phyloP scores from a whole-genome alignment of 2,329 filamentous ascomycete genomes.

The Tolypocladium nubicola region DNA sequence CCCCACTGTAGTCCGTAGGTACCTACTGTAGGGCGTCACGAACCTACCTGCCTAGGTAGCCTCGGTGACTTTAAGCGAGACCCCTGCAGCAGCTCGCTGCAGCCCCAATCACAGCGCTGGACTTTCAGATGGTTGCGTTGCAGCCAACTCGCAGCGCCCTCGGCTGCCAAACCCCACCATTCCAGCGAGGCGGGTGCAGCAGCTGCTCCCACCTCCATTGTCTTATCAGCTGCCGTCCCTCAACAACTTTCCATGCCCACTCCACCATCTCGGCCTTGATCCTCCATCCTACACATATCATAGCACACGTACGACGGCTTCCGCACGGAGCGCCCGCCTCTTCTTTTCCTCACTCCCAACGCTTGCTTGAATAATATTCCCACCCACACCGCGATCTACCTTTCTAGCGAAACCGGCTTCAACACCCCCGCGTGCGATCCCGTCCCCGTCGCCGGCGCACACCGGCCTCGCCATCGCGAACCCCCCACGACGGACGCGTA shows the following conservation, averaged over 20 bases:
- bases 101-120: neutral
- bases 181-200: neutral
- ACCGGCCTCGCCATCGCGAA: neutral
- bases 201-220: neutral
- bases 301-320: neutral
- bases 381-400: no score
- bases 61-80: neutral
- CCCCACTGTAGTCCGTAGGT: neutral
- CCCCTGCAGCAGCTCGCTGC: no score
- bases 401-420: neutral
- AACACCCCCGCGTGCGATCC: neutral
- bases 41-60: no score
- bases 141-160: neutral
- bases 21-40: no score
- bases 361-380: neutral
- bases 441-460: neutral
- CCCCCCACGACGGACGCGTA: slow-evolving; percentile 6
- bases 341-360: neutral
- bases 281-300: neutral
- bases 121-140: no score
- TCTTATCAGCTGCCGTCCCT: neutral
- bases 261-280: neutral
- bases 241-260: neutral
- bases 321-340: neutral
- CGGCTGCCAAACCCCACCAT: neutral